Conservation (phyloP, 1,284 basidiomycete species). For the Polyporus tsugae region DNA sequence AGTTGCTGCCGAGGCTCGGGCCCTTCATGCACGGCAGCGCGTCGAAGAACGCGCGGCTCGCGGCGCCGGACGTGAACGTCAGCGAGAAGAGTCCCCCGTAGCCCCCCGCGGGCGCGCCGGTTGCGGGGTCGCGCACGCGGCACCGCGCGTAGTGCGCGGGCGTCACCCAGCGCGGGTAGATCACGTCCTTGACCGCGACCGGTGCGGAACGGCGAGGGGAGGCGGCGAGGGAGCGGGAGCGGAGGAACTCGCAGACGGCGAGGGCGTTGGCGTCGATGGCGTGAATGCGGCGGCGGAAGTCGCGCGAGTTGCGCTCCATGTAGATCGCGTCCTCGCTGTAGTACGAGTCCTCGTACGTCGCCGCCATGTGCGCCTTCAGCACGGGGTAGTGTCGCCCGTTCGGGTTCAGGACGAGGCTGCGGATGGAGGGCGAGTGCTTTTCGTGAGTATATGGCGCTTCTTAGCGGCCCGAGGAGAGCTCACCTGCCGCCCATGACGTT, state of each 20-base stretch:
- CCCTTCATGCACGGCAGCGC: slow-evolving; percentile 87
- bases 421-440: slow-evolving; percentile 40
- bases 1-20: slow-evolving; percentile 95
- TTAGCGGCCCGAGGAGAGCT: neutral
- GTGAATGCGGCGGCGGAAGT: slow-evolving; percentile 83
- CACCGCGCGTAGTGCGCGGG: slow-evolving; percentile 78
- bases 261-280: slow-evolving; percentile 88
- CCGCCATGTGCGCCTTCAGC: slow-evolving; percentile 69
- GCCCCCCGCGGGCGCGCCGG: slow-evolving; percentile 59
- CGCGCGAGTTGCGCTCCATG: slow-evolving; percentile 97
- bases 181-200: slow-evolving; percentile 77
- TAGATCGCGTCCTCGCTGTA: slow-evolving; percentile 95
- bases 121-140: slow-evolving; percentile 43
- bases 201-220: slow-evolving; percentile 32
- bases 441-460: slow-evolving; percentile 6
- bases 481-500: slow-evolving; percentile 99
- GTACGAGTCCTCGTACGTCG: slow-evolving; percentile 86
- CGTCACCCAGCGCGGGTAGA: slow-evolving; percentile 90
- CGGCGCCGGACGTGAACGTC: slow-evolving; percentile 78
- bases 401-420: slow-evolving; percentile 89
- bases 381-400: slow-evolving; percentile 69
- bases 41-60: slow-evolving; percentile 90
- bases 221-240: slow-evolving; percentile 59
- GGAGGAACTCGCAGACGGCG: slow-evolving; percentile 84
- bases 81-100: slow-evolving; percentile 95